These are phyloP conservation scores for Trichocladium uniseriatum DNA, from an alignment of 495 filamentous ascomycete genomes.

Conservation along the genomic window DNA sequence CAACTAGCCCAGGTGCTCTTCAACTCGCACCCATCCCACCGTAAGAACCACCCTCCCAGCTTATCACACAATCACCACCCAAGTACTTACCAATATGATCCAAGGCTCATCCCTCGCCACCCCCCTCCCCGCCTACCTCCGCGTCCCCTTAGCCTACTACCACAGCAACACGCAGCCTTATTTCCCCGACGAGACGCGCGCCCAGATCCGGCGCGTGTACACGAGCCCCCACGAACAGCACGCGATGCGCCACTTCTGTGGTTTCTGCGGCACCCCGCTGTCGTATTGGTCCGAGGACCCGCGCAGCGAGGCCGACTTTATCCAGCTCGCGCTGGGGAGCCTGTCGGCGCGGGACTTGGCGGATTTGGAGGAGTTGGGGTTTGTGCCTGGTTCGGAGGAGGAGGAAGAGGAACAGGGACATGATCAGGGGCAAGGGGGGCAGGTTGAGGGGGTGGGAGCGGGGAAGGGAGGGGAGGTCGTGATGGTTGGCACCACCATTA, in stretches of 20 bases:
- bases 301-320: slow-evolving; percentile 57
- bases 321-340: slow-evolving; percentile 65
- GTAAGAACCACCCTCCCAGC: slow-evolving; percentile 36
- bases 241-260: slow-evolving; percentile 74
- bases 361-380: slow-evolving; percentile 56
- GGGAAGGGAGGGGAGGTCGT: too few species aligned
- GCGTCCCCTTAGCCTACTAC: slow-evolving; percentile 69
- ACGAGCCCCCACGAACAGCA: slow-evolving; percentile 17
- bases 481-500: too few species aligned
- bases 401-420: slow-evolving; percentile 10
- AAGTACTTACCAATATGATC: slow-evolving; percentile 4
- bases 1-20: slow-evolving; percentile 57
- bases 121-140: slow-evolving; percentile 69
- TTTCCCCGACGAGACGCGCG: slow-evolving; percentile 67
- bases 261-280: slow-evolving; percentile 77
- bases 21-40: slow-evolving; percentile 52
- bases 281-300: slow-evolving; percentile 71
- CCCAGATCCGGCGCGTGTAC: slow-evolving; percentile 62
- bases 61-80: not conserved
- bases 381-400: slow-evolving; percentile 22
- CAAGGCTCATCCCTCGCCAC: slow-evolving; percentile 56
- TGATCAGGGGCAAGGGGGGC: slow-evolving; percentile 26
- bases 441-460: not conserved
- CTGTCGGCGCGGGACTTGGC: slow-evolving; percentile 56
- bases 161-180: slow-evolving; percentile 60